Evolutionary conservation across 129 eudicot genomes (phyloP), one percentile per base, ranked within the genome.

Genomic region (Flaveria robusta): DNA sequence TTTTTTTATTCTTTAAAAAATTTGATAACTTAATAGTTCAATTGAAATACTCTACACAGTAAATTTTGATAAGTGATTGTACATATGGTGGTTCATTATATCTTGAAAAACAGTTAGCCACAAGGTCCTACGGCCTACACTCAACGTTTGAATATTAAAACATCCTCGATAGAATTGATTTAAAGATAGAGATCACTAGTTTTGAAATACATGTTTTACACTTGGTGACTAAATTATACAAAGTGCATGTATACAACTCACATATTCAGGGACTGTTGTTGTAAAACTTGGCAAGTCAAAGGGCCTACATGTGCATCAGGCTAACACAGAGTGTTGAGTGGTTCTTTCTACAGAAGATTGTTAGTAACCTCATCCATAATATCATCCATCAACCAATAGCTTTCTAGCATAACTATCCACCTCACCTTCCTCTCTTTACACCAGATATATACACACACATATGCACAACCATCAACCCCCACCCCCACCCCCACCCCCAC

Each of bases 301-400:
- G 69, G 70, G 63, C 15, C 51, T 66, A 65, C 12, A n/a, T 31
- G 18, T 66, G 16, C 8, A 71, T 37, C 24, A 68, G 11, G 31
- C 4, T 18, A 34, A 49, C 18, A 15, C 45, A 18, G 54, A 47
- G 34, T 42, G 26, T 9, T 77, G 29, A 54, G 11, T 66, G 80
- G 58, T 19, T 31, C 41, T 31, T 49, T 39, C 24, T 6, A n/a
- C 43, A 39, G 19, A 37, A 79, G 31, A 72, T 72, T 79, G 83
- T 7, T 41, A 79, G 37, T 55, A 79, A 79, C 74, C 83, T 79
- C 54, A 80, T 73, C 83, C 79, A 80, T 56, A 73, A 74, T 72
- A 80, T 80, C 83, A 80, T 80, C 83, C 79, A 72, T 73, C 69
- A 73, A 43, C 83, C 83, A 73, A 80, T 80, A 24, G 73, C 29